Conservation (phyloP, 2,329 filamentous ascomycete species). For the Alternaria sp. region DNA sequence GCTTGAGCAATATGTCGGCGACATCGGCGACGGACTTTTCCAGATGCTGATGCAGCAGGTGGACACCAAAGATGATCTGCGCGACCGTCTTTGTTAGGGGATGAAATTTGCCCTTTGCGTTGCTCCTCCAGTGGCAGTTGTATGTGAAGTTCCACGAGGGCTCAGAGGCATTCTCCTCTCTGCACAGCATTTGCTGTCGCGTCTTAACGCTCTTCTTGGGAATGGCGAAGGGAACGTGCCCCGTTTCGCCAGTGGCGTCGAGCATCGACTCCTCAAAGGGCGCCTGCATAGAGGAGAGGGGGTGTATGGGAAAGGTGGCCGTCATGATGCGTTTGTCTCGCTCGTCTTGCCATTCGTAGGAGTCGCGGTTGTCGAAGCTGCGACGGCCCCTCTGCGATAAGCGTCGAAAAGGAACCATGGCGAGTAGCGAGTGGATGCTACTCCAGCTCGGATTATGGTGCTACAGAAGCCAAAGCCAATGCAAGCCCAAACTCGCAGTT, state of each 20-base stretch:
- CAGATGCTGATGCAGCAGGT: conserved; percentile 81
- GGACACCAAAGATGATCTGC: conserved; percentile 92
- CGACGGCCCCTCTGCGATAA: conserved; percentile 27
- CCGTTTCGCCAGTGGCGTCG: conserved; percentile 64
- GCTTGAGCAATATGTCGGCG: conserved; percentile 84
- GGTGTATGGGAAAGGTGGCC: conserved; percentile 64
- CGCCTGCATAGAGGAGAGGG: conserved; percentile 76
- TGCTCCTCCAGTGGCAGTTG: conserved; percentile 76
- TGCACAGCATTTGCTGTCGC: conserved; percentile 56
- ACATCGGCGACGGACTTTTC: conserved; percentile 91
- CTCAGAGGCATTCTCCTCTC: conserved; percentile 69
- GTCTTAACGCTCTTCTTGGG: conserved; percentile 49
- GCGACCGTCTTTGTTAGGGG: conserved; percentile 88
- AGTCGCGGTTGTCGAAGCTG: conserved; percentile 28
- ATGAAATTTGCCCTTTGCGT: conserved; percentile 78
- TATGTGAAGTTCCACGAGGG: conserved; percentile 73
- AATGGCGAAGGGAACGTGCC: conserved; percentile 46
- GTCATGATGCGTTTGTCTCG: conserved; percentile 45
- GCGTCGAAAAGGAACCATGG: conserved; percentile 35
- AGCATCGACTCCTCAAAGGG: conserved; percentile 83
- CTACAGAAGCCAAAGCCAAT: conserved; percentile 29
- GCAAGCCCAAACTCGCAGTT: conserved; percentile 24
- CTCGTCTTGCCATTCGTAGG: conserved; percentile 43
- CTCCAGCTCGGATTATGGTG: conserved; percentile 30
- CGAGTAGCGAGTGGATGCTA: conserved; percentile 15